Evolutionary conservation across 2,329 filamentous ascomycete species (phyloP).

Genomic region (Remersonia thermophila): DNA sequence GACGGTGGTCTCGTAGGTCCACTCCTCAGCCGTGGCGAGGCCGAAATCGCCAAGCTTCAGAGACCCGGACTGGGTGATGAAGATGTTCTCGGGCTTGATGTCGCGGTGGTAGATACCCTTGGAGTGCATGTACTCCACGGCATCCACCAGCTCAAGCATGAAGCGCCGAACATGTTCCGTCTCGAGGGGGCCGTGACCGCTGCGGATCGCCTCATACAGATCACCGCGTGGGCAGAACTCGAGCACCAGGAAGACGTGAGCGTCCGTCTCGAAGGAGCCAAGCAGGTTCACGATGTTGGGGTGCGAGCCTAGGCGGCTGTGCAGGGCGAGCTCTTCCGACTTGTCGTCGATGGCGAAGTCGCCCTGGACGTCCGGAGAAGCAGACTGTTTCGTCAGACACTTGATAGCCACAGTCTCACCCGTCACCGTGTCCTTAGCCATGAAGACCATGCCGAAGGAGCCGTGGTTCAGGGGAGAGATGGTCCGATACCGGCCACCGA

Average conservation of each 20-base stretch:
- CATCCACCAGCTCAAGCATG: constrained; percentile 87
- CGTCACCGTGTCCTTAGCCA: constrained; percentile 68
- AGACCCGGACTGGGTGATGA: constrained; percentile 69
- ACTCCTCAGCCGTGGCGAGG: constrained; percentile 75
- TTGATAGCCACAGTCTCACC: constrained; percentile 85
- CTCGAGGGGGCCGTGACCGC: constrained; percentile 75
- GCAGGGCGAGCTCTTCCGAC: constrained; percentile 68
- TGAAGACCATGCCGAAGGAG: constrained; percentile 97
- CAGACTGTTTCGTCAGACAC: constrained; percentile 75
- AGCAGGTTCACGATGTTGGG: constrained; percentile 89
- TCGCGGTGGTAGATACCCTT: constrained; percentile 92
- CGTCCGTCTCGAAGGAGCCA: constrained; percentile 80
- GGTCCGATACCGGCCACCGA: constrained; percentile 82
- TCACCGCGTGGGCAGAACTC: constrained; percentile 95
- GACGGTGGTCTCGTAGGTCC: constrained; percentile 86
- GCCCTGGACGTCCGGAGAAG: constrained; percentile 45
- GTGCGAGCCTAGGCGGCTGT: constrained; percentile 66
- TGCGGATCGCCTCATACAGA: constrained; percentile 91
- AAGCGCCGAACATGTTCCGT: constrained; percentile 95
- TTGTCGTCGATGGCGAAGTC: constrained; percentile 69
- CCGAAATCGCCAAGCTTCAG: constrained; percentile 98
- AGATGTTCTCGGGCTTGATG: constrained; percentile 99
- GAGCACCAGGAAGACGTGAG: constrained; percentile 82
- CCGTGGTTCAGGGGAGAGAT: constrained; percentile 94
- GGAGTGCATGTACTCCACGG: constrained; percentile 79